These are phyloP conservation scores for Soucietia sequanensis DNA, from an alignment of 805 yeast species.

Conservation along the genomic window DNA sequence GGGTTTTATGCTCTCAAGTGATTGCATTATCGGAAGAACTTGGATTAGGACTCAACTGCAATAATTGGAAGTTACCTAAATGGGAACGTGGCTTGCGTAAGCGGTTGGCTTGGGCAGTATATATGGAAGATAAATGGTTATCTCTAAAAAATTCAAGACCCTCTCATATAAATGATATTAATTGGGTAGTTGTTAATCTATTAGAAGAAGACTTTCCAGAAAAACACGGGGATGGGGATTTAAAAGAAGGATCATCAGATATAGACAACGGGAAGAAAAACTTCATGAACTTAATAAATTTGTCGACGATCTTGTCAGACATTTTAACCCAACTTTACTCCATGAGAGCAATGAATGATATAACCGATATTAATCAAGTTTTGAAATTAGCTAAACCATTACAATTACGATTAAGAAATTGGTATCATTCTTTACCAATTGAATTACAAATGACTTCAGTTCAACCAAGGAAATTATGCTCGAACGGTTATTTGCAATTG, in stretches of 20 bases:
- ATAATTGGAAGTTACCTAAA: constrained; percentile 86
- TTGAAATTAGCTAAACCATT: constrained; percentile 78
- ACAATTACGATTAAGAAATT: constrained; percentile 65
- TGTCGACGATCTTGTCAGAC: constrained; percentile 68
- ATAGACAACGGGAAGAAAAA: constrained; percentile 67
- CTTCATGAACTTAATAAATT: constrained; percentile 64
- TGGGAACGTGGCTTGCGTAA: constrained; percentile 93
- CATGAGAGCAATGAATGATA: constrained; percentile 56
- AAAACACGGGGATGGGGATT: constrained; percentile 52
- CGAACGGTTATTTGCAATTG: constrained; percentile 76
- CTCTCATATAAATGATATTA: constrained; percentile 68
- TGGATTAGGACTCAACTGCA: constrained; percentile 89
- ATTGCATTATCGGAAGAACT: constrained; percentile 87
- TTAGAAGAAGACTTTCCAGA: constrained; percentile 79
- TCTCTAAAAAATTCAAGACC: constrained; percentile 80
- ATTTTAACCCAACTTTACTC: constrained; percentile 73
- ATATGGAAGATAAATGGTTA: constrained; percentile 89
- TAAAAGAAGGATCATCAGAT: constrained; percentile 62
- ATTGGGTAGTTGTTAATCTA: constrained; percentile 77
- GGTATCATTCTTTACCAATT: constrained; percentile 73
- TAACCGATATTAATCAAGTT: constrained; percentile 63
- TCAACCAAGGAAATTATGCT: constrained; percentile 60
- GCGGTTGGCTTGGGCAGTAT: constrained; percentile 94
- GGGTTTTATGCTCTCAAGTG: constrained; percentile 85
- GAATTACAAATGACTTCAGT: constrained; percentile 62